Evolutionary conservation across 306 rosid species (phyloP).

Genomic region (Pyrus pyrifolia): DNA sequence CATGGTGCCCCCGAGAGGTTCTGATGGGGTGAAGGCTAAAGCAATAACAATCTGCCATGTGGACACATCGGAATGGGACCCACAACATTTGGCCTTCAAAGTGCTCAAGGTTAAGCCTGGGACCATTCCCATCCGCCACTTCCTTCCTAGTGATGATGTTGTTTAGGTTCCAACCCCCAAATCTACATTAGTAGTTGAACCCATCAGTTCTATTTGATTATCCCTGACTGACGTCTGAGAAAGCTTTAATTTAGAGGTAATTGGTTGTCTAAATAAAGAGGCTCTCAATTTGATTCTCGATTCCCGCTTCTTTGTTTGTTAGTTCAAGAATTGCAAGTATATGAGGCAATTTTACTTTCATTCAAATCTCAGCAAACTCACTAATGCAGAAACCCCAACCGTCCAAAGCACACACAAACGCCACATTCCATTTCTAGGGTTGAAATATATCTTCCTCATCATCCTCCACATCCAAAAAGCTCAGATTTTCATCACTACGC

Average conservation of each 20-base stretch:
- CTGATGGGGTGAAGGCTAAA: conserved; percentile 41
- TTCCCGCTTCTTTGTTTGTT: too few species aligned
- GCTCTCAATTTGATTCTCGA: too few species aligned
- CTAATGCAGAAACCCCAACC: too few species aligned
- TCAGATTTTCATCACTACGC: conserved; percentile 14
- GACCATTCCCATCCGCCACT: conserved; percentile 68
- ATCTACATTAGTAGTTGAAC: not conserved
- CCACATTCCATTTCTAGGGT: conserved; percentile 83
- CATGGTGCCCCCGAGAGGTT: conserved; percentile 44
- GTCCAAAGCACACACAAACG: conserved; percentile 29
- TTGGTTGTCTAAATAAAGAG: too few species aligned
- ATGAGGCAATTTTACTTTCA: too few species aligned
- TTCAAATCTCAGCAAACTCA: too few species aligned
- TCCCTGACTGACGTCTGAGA: too few species aligned
- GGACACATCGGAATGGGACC: conserved; percentile 65
- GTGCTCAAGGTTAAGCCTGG: conserved; percentile 81
- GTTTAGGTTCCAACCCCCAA: conserved; percentile 56
- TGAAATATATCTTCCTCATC: conserved; percentile 25
- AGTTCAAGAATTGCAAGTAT: too few species aligned
- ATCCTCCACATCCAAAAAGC: not conserved
- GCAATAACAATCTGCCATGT: conserved; percentile 44
- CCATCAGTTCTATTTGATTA: not conserved
- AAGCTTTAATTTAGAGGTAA: too few species aligned
- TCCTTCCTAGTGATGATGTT: conserved; percentile 69
- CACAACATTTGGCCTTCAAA: conserved; percentile 75